These are phyloP conservation scores for Fusarium pseudograminearum DNA, from an alignment of 2,329 filamentous ascomycete genomes.

Conservation along the genomic window DNA sequence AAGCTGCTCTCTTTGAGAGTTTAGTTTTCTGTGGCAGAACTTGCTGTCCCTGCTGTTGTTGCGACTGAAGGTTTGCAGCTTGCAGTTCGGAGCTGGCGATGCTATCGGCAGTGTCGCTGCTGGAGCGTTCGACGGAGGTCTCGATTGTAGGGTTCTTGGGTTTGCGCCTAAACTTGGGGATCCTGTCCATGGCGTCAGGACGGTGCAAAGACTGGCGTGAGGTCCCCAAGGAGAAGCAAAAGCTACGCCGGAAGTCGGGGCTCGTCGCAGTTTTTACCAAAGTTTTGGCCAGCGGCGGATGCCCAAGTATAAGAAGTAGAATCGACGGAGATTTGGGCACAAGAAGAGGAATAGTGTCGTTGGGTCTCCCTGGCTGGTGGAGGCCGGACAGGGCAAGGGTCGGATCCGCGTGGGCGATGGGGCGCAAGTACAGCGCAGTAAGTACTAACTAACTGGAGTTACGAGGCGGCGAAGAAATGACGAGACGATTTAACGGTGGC, in stretches of 20 bases:
- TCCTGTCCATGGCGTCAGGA: slow-evolving; percentile 55
- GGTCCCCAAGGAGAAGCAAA: slow-evolving; percentile 23
- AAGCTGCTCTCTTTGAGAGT: slow-evolving; percentile 54
- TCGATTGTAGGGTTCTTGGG: slow-evolving; percentile 59
- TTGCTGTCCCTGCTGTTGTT: slow-evolving; percentile 36
- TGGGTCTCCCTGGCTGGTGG: slow-evolving; percentile 39
- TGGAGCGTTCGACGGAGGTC: slow-evolving; percentile 54
- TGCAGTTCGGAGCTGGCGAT: slow-evolving; percentile 46
- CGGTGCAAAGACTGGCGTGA: slow-evolving; percentile 23
- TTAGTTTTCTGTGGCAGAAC: slow-evolving; percentile 40
- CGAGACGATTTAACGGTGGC: slow-evolving; percentile 26
- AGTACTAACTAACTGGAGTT: slow-evolving; percentile 3
- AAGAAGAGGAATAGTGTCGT: slow-evolving; percentile 43
- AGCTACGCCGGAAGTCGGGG: slow-evolving; percentile 26
- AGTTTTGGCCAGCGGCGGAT: slow-evolving; percentile 16
- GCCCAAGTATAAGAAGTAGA: slow-evolving; percentile 34
- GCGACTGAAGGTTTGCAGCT: slow-evolving; percentile 39
- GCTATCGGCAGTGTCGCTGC: slow-evolving; percentile 47
- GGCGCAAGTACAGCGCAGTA: slow-evolving; percentile 23
- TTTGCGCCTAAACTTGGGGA: slow-evolving; percentile 59
- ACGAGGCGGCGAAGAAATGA: slow-evolving; percentile 29
- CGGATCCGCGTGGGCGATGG: slow-evolving; percentile 36
- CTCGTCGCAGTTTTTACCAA: slow-evolving; percentile 25
- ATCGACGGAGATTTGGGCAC: slow-evolving; percentile 36
- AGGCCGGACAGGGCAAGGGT: slow-evolving; percentile 43